Base-by-base conservation (phyloP, 768 basidiomycete genomes). In the Dentipellis sp. region DNA sequence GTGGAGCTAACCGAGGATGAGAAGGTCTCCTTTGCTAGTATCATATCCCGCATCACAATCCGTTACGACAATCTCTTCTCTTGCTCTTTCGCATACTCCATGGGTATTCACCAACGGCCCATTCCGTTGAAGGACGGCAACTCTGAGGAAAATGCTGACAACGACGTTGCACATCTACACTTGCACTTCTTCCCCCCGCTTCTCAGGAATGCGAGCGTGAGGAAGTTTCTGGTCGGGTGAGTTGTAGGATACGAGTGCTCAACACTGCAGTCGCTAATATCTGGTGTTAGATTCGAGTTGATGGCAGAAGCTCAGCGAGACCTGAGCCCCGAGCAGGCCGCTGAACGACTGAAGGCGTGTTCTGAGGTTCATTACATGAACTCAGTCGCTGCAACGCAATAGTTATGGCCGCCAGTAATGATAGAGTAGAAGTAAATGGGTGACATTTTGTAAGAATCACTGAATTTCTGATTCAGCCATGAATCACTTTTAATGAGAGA, bases 241-340 rank as follows among this genome's bases (percentile, higher is more conserved):
- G 84, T 72, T 5, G 17, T 5, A 4, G 8, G n/a, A 35, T 9
- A 14, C 14, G 19, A 11, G 14, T 51, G 10, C 19, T 34, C 16
- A 12, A 19, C 52, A n/a, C 6, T 38, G 14, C 7, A 11, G 11
- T 1, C 17, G 9, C 38, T 60, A 29, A 56, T 8, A 22, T 38
- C 23, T 22, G 7, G 17, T 17, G 10, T 8, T 61, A 92, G 91
- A 10, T 94, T 88, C 62, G 94, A 97, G 69, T 71, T 95, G 52
- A 89, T 94, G 84, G 88, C 83, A 0, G 94, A 95, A 66, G 78
- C 88, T 6, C 94, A 95, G 72, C 78, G 94, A 0, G 94, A 95
- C 67, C 74, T 95, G 11, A 93, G 92, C 0, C 79, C 93, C 0
- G 94, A 97, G 67, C 85, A 91, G 67, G 94, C 91, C 8, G 92